phyloP scores from a whole-genome alignment of 441 rosid genomes.

The Raphanus hybrid region DNA sequence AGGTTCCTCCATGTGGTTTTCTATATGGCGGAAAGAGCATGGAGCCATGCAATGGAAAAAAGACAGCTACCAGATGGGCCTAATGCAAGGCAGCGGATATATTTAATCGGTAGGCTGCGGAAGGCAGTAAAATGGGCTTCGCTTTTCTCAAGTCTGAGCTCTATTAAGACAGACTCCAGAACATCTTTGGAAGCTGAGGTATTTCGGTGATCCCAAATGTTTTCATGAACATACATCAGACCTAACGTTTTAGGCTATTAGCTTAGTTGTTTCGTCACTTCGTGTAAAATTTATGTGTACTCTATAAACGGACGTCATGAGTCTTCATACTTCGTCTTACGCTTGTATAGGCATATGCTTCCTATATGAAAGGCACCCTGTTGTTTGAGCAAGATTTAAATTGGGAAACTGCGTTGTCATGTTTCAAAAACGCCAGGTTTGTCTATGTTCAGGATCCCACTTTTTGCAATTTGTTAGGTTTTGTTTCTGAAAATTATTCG shows the following conservation, averaged over 20 bases:
- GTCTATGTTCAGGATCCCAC: slow-evolving; percentile 37
- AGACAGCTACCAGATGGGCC: slow-evolving; percentile 97
- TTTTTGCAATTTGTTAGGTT: slow-evolving; percentile 19
- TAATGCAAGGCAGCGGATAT: slow-evolving; percentile 81
- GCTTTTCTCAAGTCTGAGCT: slow-evolving; percentile 77
- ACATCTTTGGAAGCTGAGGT: slow-evolving; percentile 98
- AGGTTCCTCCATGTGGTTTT: slow-evolving; percentile 96
- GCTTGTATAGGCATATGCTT: slow-evolving; percentile 82
- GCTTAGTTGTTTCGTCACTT: slow-evolving; percentile 7
- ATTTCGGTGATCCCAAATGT: slow-evolving; percentile 24
- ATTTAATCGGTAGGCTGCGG: slow-evolving; percentile 92
- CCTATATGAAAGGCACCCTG: slow-evolving; percentile 94
- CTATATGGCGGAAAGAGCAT: slow-evolving; percentile 95
- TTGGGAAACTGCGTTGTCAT: slow-evolving; percentile 90
- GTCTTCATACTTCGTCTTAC: slow-evolving; percentile 29
- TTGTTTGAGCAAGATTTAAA: slow-evolving; percentile 97
- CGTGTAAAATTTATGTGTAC: slow-evolving; percentile 6
- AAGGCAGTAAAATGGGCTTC: slow-evolving; percentile 96
- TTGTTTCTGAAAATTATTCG: slow-evolving; percentile 13
- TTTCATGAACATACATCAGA: slow-evolving; percentile 20
- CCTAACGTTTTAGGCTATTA: slow-evolving; percentile 12
- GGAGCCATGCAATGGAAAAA: slow-evolving; percentile 99
- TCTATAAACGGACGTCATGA: background rate
- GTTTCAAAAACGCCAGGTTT: slow-evolving; percentile 95
- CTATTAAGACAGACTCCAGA: slow-evolving; percentile 84